Percentiles rank a stretch among this genome's conserved stretches.
Evolutionary conservation across 495 filamentous ascomycete species (phyloP).

Genomic region (Alectoria sarmentosa): DNA sequence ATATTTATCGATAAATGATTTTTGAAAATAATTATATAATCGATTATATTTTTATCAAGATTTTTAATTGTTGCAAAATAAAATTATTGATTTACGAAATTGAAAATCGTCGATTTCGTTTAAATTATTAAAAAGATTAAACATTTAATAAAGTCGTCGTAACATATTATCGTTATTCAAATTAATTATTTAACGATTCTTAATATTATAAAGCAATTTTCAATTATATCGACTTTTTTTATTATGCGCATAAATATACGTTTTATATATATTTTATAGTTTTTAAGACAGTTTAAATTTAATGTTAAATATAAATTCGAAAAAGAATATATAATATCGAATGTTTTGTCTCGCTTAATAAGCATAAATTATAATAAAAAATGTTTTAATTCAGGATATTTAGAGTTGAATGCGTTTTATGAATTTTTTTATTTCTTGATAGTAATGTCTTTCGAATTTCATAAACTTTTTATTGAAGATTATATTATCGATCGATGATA

Average conservation of each 20-base stretch:
- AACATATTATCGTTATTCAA: background rate
- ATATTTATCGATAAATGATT: background rate
- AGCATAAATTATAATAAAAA: background rate
- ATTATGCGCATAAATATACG: slow-evolving; percentile 9
- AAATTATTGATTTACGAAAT: too few species aligned
- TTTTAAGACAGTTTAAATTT: slow-evolving; percentile 1
- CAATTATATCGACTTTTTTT: background rate
- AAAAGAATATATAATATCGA: slow-evolving; percentile 8
- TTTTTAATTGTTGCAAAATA: too few species aligned
- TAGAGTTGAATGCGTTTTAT: background rate
- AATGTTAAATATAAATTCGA: slow-evolving; percentile 4
- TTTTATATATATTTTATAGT: background rate
- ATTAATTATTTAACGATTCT: background rate
- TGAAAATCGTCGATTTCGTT: background rate
- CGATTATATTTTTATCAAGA: background rate
- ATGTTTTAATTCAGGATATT: background rate
- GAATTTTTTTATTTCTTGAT: too few species aligned
- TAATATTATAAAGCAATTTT: slow-evolving; percentile 12
- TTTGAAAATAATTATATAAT: background rate
- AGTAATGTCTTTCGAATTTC: too few species aligned
- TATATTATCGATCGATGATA: too few species aligned
- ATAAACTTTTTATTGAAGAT: too few species aligned
- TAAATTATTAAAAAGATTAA: background rate
- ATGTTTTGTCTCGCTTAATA: background rate
- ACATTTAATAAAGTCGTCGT: background rate